Evolutionary conservation across 1,284 basidiomycete genomes (phyloP).

Genomic region (Sporisorium graminicola): DNA sequence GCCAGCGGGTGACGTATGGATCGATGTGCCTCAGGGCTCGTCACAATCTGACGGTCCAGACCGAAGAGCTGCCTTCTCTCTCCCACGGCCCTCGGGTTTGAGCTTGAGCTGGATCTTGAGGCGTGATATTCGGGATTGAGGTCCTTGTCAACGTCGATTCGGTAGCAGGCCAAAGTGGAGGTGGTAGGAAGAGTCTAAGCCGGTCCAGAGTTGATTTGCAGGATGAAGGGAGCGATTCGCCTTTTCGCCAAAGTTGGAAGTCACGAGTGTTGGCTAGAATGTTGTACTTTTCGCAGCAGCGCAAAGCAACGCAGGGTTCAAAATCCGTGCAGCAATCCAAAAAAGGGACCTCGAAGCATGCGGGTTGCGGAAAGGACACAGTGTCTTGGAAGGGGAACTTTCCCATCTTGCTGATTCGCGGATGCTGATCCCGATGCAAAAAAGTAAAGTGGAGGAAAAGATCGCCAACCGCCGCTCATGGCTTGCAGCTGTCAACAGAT

Average conservation of each 20-base stretch:
- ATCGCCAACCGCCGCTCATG: too few species aligned
- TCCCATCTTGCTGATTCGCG: not conserved
- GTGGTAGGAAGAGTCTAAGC: not conserved
- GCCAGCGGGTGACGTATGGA: too few species aligned
- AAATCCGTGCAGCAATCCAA: too few species aligned
- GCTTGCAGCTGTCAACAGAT: not conserved
- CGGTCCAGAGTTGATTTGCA: not conserved
- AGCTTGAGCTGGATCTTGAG: too few species aligned
- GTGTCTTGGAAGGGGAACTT: not conserved
- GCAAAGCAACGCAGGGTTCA: not conserved
- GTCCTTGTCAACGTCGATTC: not conserved
- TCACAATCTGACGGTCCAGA: not conserved
- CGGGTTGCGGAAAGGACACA: conserved; percentile 1
- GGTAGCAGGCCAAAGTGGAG: not conserved
- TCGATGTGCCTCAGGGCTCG: not conserved
- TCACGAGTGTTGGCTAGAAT: conserved; percentile 1
- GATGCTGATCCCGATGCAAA: not conserved
- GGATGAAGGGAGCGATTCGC: not conserved
- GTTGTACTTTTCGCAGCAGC: not conserved
- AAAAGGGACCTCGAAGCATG: too few species aligned
- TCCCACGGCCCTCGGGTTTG: not conserved
- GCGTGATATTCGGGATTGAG: too few species aligned
- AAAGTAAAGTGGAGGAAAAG: not conserved
- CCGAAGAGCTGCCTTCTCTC: too few species aligned
- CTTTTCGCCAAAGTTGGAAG: not conserved